Evolutionary conservation across 2,329 filamentous ascomycete species (phyloP).

Genomic region (Microsporum ferrugineum): DNA sequence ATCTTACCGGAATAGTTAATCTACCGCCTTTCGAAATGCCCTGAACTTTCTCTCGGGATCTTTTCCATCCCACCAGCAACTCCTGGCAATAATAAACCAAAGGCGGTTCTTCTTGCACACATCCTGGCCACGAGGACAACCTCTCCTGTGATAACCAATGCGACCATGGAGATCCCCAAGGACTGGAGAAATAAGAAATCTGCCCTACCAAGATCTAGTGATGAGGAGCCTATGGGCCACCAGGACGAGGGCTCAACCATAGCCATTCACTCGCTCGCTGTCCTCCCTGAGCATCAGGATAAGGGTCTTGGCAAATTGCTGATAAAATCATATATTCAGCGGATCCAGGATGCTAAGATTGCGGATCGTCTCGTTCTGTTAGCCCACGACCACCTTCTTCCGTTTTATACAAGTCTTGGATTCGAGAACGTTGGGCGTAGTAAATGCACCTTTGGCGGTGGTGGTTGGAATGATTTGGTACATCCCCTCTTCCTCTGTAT

Average conservation of each 20-base stretch:
- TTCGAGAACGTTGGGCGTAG: conserved; percentile 61
- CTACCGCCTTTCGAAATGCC: conserved; percentile 63
- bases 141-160: conserved; percentile 55
- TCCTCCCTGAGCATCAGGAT: conserved; percentile 62
- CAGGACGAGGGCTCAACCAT: conserved; percentile 62
- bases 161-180: conserved; percentile 61
- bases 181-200: conserved; percentile 48
- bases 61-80: conserved; percentile 52
- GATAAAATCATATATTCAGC: conserved; percentile 64
- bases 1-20: conserved; percentile 45
- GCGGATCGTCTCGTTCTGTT: conserved; percentile 65
- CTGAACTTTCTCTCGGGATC: conserved; percentile 66
- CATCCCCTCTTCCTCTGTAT: conserved; percentile 24
- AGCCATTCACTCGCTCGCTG: conserved; percentile 70
- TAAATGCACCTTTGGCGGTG: conserved; percentile 60
- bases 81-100: conserved; percentile 48
- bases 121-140: conserved; percentile 62
- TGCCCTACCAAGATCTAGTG: conserved; percentile 20
- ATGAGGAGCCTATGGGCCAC: conserved; percentile 50
- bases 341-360: conserved; percentile 58
- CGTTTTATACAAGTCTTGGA: conserved; percentile 65
- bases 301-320: conserved; percentile 63
- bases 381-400: conserved; percentile 60
- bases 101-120: conserved; percentile 59
- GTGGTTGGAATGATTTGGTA: conserved; percentile 76